Conservation (phyloP, 768 basidiomycete genomes). For the Mycena rebaudengoi region DNA sequence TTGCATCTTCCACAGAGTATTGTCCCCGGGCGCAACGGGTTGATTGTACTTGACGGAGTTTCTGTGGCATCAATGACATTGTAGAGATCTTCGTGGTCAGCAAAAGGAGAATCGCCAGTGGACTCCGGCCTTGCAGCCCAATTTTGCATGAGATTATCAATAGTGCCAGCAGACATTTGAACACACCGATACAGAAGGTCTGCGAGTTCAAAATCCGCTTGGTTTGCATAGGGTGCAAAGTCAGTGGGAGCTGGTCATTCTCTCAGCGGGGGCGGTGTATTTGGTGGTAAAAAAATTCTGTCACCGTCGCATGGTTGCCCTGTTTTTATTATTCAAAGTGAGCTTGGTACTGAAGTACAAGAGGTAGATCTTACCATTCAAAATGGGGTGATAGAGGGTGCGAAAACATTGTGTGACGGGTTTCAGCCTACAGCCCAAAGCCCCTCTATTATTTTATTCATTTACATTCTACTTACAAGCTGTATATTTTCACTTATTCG, state of each 20-base stretch:
- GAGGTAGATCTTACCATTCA: too few species aligned
- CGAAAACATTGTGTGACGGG: too few species aligned
- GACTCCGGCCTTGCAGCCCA: slow-evolving; percentile 13
- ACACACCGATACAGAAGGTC: slow-evolving; percentile 16
- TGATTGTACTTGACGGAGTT: neutral
- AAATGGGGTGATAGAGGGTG: too few species aligned
- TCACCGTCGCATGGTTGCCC: slow-evolving; percentile 4
- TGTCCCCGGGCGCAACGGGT: neutral
- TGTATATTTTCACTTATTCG: too few species aligned
- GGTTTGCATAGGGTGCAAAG: neutral
- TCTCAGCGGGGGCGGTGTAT: neutral
- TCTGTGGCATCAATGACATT: slow-evolving; percentile 9
- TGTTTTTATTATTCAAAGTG: too few species aligned
- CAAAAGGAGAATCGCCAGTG: slow-evolving; percentile 5
- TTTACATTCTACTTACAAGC: too few species aligned
- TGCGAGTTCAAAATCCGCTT: slow-evolving; percentile 11
- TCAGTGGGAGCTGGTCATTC: neutral
- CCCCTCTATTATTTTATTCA: too few species aligned
- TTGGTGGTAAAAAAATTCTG: neutral
- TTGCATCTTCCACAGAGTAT: slow-evolving; percentile 24
- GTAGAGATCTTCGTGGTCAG: slow-evolving; percentile 15
- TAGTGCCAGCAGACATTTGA: slow-evolving; percentile 11
- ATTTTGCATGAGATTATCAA: slow-evolving; percentile 19
- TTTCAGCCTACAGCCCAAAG: too few species aligned
- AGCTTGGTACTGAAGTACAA: too few species aligned